phyloP scores from a whole-genome alignment of 257 asterid genomes.

The Solanum paucissectum region DNA sequence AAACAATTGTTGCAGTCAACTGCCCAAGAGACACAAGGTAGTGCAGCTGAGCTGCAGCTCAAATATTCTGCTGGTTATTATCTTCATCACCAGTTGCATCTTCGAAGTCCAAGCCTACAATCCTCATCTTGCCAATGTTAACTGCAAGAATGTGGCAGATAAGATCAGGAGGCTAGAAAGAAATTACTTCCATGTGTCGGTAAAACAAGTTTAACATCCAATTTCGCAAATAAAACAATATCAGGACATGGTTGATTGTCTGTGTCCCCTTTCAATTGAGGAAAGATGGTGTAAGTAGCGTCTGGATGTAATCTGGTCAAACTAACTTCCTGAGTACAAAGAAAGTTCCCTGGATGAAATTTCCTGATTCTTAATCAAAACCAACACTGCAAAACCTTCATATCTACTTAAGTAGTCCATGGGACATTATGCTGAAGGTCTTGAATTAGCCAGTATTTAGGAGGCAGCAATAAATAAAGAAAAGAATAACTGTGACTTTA shows the following conservation, averaged over 20 bases:
- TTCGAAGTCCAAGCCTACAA: conserved; percentile 54
- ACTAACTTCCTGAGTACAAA: background rate
- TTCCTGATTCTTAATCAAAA: background rate
- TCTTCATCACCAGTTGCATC: conserved; percentile 33
- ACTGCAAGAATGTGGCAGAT: conserved; percentile 35
- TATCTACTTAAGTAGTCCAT: background rate
- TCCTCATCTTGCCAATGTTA: conserved; percentile 78
- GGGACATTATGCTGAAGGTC: background rate
- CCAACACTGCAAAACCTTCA: background rate
- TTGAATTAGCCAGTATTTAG: background rate
- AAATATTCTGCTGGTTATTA: conserved; percentile 2
- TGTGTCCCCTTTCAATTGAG: background rate
- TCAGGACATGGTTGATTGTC: background rate
- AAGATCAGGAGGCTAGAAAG: background rate
- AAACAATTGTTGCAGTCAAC: background rate
- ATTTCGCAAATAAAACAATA: background rate
- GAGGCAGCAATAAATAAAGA: background rate
- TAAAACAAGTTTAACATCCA: background rate
- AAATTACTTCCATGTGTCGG: background rate
- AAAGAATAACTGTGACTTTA: background rate
- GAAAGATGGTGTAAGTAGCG: background rate
- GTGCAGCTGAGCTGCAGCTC: background rate
- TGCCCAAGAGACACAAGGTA: background rate
- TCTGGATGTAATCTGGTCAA: background rate
- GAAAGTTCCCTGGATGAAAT: background rate